These are phyloP conservation scores for Drosera capensis DNA, from an alignment of 148 eudicot genomes.

Conservation along the genomic window DNA sequence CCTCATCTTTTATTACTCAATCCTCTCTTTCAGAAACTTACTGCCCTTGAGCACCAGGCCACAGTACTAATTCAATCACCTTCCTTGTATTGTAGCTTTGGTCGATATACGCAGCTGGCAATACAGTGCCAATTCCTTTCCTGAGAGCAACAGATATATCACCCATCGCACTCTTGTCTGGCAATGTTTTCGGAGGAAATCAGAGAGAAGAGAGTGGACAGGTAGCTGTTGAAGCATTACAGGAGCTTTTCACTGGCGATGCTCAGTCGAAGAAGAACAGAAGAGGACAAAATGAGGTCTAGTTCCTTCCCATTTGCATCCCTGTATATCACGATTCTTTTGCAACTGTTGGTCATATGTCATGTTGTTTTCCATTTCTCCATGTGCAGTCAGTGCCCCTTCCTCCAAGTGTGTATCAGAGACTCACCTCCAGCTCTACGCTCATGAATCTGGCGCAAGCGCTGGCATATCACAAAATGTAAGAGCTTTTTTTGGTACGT, in stretches of 20 bases:
- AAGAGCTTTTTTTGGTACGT: slow-evolving; percentile 1
- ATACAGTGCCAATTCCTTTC: slow-evolving; percentile 96
- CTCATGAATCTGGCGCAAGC: slow-evolving; percentile 97
- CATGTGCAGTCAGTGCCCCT: slow-evolving; percentile 57
- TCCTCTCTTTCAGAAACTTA: background rate
- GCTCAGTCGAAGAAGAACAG: slow-evolving; percentile 74
- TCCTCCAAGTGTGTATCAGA: slow-evolving; percentile 79
- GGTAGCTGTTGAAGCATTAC: slow-evolving; percentile 77
- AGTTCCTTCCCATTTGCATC: background rate
- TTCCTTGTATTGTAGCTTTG: slow-evolving; percentile 44
- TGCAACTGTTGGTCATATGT: background rate
- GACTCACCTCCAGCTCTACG: slow-evolving; percentile 80
- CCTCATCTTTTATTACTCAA: slow-evolving; percentile 6
- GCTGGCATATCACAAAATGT: slow-evolving; percentile 93
- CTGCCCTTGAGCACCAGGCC: too few species aligned
- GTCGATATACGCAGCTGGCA: slow-evolving; percentile 97
- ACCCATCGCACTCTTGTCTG: slow-evolving; percentile 88
- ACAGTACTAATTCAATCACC: slow-evolving; percentile 10
- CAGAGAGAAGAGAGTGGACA: slow-evolving; percentile 39
- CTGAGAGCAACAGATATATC: slow-evolving; percentile 95
- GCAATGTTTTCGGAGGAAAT: slow-evolving; percentile 62
- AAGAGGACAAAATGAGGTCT: slow-evolving; percentile 91
- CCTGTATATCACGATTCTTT: background rate
- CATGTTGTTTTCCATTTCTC: slow-evolving; percentile 1
- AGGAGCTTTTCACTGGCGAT: slow-evolving; percentile 86